phyloP scores from a whole-genome alignment of 176 grass and related monocot species.

The Hyparrhenia diplandra region DNA sequence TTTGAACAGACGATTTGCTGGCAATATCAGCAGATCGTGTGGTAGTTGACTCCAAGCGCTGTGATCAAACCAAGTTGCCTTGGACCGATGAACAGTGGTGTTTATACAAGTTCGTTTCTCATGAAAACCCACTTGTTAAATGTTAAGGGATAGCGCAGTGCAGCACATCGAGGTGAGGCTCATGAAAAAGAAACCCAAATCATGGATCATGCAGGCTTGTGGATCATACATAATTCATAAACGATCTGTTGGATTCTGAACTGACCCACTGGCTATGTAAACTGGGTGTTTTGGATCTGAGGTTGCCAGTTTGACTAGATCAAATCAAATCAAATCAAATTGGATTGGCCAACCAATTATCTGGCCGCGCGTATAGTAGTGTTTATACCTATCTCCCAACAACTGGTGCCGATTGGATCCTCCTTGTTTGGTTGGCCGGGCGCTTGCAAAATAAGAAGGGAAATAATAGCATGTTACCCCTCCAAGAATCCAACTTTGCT shows the following conservation, averaged over 20 bases:
- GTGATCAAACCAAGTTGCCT: neutral
- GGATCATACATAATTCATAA: too few species aligned
- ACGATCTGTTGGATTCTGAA: neutral
- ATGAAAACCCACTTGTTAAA: neutral
- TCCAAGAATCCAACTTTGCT: neutral
- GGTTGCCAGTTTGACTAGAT: neutral
- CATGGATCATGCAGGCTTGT: neutral
- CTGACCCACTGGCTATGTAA: neutral
- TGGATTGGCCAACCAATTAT: neutral
- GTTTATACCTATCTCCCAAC: neutral
- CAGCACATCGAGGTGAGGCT: neutral
- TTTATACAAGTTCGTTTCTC: neutral
- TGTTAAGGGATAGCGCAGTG: neutral
- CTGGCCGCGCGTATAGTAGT: neutral
- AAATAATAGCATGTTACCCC: neutral
- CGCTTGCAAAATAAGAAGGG: neutral
- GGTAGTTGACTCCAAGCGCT: neutral
- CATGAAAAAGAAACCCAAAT: neutral
- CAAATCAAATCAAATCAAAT: neutral
- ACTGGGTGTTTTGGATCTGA: neutral
- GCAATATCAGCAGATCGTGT: neutral
- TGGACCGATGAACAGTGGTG: neutral
- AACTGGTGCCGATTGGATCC: neutral
- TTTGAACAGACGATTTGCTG: neutral
- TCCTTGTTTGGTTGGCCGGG: constrained; percentile 17